Conservation (phyloP, 352 stramenopile genomes). For the Pythium aquatile region DNA sequence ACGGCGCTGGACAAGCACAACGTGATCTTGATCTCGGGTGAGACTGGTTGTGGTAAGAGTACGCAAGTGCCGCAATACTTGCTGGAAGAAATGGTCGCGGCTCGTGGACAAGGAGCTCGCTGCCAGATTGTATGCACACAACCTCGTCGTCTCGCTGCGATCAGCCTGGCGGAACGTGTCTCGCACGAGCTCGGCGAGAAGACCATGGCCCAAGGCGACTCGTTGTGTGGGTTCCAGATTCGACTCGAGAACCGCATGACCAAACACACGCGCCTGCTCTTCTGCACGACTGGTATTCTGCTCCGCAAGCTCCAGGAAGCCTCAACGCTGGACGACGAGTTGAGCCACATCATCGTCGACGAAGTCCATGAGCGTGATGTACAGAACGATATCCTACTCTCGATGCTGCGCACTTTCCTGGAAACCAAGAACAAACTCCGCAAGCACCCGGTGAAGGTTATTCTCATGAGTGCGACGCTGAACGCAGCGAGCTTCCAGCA, state of each 20-base stretch:
- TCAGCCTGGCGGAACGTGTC: slow-evolving; percentile 93
- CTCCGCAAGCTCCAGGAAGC: slow-evolving; percentile 90
- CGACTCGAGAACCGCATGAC: slow-evolving; percentile 89
- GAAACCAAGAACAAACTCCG: slow-evolving; percentile 39
- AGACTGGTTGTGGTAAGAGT: slow-evolving; percentile 95
- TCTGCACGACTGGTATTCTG: slow-evolving; percentile 96
- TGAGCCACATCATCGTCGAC: slow-evolving; percentile 98
- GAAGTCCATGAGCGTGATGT: slow-evolving; percentile 97
- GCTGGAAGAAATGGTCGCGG: slow-evolving; percentile 86
- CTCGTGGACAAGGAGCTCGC: slow-evolving; percentile 48
- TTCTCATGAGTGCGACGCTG: slow-evolving; percentile 97
- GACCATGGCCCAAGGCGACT: slow-evolving; percentile 48
- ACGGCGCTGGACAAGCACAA: slow-evolving; percentile 69
- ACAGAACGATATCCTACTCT: slow-evolving; percentile 90
- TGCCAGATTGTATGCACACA: slow-evolving; percentile 97
- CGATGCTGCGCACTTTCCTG: slow-evolving; percentile 88
- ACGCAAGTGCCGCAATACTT: slow-evolving; percentile 98
- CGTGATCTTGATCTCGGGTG: slow-evolving; percentile 94
- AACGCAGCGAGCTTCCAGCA: slow-evolving; percentile 94
- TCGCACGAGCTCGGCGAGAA: slow-evolving; percentile 91
- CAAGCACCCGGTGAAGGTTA: slow-evolving; percentile 86
- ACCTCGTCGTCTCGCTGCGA: slow-evolving; percentile 94
- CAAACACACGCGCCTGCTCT: slow-evolving; percentile 87
- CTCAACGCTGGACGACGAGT: slow-evolving; percentile 62
- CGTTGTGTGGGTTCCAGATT: slow-evolving; percentile 91